These are phyloP conservation scores for Trypanosoma conorhini DNA, from an alignment of 208 protist genomes.

Conservation along the genomic window DNA sequence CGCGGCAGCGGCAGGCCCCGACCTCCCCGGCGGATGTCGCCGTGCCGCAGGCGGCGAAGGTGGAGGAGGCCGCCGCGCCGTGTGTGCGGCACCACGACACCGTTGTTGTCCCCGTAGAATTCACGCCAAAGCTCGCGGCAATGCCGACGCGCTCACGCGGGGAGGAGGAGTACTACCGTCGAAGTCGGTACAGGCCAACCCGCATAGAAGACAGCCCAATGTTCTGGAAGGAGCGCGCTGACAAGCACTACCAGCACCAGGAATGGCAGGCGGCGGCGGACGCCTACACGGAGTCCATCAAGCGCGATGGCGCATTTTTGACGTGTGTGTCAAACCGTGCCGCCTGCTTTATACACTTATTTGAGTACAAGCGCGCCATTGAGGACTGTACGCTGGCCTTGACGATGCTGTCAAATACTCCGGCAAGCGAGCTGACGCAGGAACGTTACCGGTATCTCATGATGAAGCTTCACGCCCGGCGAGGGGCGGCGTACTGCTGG, in stretches of 20 bases:
- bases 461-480: conserved; percentile 83
- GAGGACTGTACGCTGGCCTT: conserved; percentile 90
- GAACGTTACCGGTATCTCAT: conserved; percentile 87
- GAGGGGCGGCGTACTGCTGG: conserved; percentile 88
- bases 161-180: conserved; percentile 92
- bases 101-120: conserved; percentile 78
- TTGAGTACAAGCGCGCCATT: conserved; percentile 73
- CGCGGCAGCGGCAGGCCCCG: conserved; percentile 14
- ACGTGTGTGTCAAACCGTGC: conserved; percentile 89
- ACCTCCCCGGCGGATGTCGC: conserved; percentile 20
- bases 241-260: conserved; percentile 73
- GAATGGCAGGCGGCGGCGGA: conserved; percentile 80
- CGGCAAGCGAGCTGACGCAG: conserved; percentile 88
- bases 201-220: conserved; percentile 91
- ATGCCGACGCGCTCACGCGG: conserved; percentile 86
- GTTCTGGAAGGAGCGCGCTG: conserved; percentile 92
- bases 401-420: conserved; percentile 88
- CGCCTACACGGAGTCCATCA: conserved; percentile 92
- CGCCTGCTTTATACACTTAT: conserved; percentile 81
- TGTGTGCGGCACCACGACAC: conserved; percentile 70
- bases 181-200: conserved; percentile 91
- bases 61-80: conserved; percentile 26
- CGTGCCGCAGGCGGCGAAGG: background rate
- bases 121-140: conserved; percentile 78
- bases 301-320: conserved; percentile 91